Base-by-base conservation (phyloP, 2,329 filamentous ascomycete genomes). In the Pseudogymnoascus sp. region DNA sequence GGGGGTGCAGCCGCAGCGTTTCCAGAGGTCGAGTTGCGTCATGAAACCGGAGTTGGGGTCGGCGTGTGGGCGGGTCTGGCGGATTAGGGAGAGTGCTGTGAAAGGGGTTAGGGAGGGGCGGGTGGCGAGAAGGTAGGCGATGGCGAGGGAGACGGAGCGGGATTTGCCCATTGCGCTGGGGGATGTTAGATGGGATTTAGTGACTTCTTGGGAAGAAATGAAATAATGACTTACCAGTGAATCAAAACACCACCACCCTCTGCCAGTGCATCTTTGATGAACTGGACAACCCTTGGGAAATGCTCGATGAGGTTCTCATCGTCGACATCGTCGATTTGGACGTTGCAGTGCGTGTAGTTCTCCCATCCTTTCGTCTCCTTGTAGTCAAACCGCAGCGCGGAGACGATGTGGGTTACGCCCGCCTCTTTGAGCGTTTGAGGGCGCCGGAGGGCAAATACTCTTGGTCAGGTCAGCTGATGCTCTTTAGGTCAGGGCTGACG, bases 1-100 rank as follows among this genome's bases (percentile, higher is more conserved):
- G 4, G 77, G 82, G 1, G 92, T 90, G 67, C 88, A 93, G 55
- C 86, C 86, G 90, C 97, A 96, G 67, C 88, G 79, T 78, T 91
- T 89, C 80, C 93, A 99, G 61, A 97, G 79, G 68, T 88, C 81
- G 4, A 99, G 81, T 75, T 99, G 94, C 60, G 85, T 79, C 86
- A 93, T 92, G 80, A 99, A 99, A 29, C 92, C 93, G 33, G 85
- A 78, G 73, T 99, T 99, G 3, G 94, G 94, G 71, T 96, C 91
- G 65, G 89, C 92, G 62, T 94, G 83, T 14, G 89, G 84, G 39
- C 93, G 85, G 45, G 82, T 83, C 71, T 87, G 77, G 61, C 86
- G 85, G 60, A 97, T 79, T 67, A 88, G 81, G 26, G 80, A 78
- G 59, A 97, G 78, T 2, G 92, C 92, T 52, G 21, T 89, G 8